Conservation (phyloP, 306 rosid species). For the Erythrophleum fordii region DNA sequence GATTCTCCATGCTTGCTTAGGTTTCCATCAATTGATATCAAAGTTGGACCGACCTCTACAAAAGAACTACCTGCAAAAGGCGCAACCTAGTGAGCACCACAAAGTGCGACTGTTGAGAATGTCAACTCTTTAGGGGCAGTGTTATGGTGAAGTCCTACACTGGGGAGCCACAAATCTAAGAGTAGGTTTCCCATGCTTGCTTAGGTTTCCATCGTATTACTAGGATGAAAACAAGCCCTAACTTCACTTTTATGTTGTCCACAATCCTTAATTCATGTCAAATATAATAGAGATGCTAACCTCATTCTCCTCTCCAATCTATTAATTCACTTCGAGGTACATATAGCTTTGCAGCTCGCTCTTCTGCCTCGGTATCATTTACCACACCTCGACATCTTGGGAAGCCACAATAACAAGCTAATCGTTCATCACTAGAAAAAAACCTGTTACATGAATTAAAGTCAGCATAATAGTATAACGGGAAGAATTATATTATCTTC, state of each 20-base stretch:
- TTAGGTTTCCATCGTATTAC: neutral
- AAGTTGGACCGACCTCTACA: neutral
- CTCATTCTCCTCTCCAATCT: slow-evolving; percentile 90
- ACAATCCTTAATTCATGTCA: neutral
- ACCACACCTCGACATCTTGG: slow-evolving; percentile 93
- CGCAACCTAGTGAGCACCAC: neutral
- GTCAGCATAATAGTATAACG: slow-evolving; percentile 44
- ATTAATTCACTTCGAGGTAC: slow-evolving; percentile 76
- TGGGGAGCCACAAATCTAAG: neutral
- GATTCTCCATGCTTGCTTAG: neutral
- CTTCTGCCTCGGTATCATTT: slow-evolving; percentile 92
- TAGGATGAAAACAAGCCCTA: neutral
- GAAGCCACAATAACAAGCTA: slow-evolving; percentile 93
- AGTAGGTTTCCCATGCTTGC: neutral
- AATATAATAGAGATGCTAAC: slow-evolving; percentile 46
- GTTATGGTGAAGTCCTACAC: neutral
- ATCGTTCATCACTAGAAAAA: slow-evolving; percentile 92
- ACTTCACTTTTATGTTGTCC: neutral
- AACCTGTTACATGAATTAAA: slow-evolving; percentile 60
- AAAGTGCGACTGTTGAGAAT: neutral
- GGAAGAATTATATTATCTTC: slow-evolving; percentile 26
- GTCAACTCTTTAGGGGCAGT: neutral
- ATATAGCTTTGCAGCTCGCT: slow-evolving; percentile 73
- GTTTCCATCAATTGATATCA: neutral
- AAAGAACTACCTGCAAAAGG: neutral